These are phyloP conservation scores for Phycomyces blakesleeanus DNA, from an alignment of 192 early-diverging fungal genomes.

Conservation along the genomic window DNA sequence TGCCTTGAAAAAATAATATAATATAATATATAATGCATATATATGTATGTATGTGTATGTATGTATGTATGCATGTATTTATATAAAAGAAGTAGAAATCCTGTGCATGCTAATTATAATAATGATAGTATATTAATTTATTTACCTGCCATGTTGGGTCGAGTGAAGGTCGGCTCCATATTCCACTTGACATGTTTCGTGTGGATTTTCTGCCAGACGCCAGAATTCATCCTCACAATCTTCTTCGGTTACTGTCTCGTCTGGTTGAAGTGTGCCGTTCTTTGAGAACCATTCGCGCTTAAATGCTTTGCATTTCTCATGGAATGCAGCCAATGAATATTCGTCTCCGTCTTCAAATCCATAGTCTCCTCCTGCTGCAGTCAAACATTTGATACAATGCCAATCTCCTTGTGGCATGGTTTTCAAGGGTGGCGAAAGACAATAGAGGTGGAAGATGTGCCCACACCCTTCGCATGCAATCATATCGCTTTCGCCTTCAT, in stretches of 20 bases:
- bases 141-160: conserved; percentile 81
- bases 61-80: too few relatives aligned
- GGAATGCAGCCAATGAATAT: conserved; percentile 75
- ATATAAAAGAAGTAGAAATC: too few relatives aligned
- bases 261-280: conserved; percentile 36
- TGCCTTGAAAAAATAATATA: not conserved
- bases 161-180: conserved; percentile 96
- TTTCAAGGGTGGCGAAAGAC: conserved; percentile 64
- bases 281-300: conserved; percentile 72
- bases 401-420: conserved; percentile 67
- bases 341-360: conserved; percentile 90
- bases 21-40: conserved; percentile 7
- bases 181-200: conserved; percentile 88
- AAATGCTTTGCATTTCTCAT: conserved; percentile 74
- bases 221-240: conserved; percentile 91
- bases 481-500: conserved; percentile 54
- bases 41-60: not conserved
- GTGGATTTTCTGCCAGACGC: conserved; percentile 81
- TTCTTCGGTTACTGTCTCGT: conserved; percentile 60
- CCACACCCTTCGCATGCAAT: conserved; percentile 89
- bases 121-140: too few relatives aligned
- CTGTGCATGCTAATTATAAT: too few relatives aligned
- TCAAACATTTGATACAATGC: conserved; percentile 84
- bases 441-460: conserved; percentile 77
- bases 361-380: conserved; percentile 78